Percentiles rank a stretch among this genome's conserved stretches.
Evolutionary conservation across 495 filamentous ascomycete genomes (phyloP).

Genomic region (Astrothelium macrocarpum): DNA sequence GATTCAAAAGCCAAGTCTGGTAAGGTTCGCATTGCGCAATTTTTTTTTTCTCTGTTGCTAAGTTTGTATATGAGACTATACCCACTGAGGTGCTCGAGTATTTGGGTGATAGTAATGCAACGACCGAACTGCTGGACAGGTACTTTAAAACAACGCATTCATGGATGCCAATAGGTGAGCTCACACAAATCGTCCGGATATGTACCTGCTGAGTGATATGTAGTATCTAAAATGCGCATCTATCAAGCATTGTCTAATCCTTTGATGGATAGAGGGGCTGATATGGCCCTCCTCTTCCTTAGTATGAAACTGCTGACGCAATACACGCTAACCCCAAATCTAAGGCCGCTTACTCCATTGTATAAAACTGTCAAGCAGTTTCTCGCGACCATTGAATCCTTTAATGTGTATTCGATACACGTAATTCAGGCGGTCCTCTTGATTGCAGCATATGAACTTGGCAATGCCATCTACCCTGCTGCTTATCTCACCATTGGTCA

Average conservation of each 20-base stretch:
- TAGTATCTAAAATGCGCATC: slow-evolving; percentile 19
- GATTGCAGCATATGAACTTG: slow-evolving; percentile 39
- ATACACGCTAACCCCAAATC: slow-evolving; percentile 14
- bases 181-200: background rate
- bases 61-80: background rate
- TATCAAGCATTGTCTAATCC: slow-evolving; percentile 25
- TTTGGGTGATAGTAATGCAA: slow-evolving; percentile 12
- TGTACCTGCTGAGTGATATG: background rate
- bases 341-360: slow-evolving; percentile 25
- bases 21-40: background rate
- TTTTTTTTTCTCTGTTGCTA: background rate
- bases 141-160: slow-evolving; percentile 17
- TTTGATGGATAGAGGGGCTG: slow-evolving; percentile 36
- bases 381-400: slow-evolving; percentile 29
- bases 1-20: slow-evolving; percentile 14
- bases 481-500: slow-evolving; percentile 39
- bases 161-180: slow-evolving; percentile 13
- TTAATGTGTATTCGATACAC: slow-evolving; percentile 34
- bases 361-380: slow-evolving; percentile 39
- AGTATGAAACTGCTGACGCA: slow-evolving; percentile 40
- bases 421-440: slow-evolving; percentile 38
- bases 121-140: slow-evolving; percentile 9
- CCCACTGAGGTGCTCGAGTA: slow-evolving; percentile 9
- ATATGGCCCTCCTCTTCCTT: slow-evolving; percentile 41
- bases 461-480: slow-evolving; percentile 41